Conservation (phyloP, 306 rosid genomes). For the Cucurbita pepo region DNA sequence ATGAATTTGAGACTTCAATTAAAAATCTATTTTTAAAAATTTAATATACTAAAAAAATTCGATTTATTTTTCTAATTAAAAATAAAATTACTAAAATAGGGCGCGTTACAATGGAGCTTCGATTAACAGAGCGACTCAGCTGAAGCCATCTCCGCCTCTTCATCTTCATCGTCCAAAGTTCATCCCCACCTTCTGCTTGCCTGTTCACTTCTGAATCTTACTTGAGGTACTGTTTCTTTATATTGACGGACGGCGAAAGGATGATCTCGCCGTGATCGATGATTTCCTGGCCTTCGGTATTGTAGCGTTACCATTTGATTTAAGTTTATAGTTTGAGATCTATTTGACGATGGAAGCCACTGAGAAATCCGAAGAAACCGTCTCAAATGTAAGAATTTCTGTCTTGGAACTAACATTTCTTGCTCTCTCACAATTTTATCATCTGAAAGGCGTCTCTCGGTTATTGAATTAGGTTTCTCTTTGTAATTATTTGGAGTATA, state of each 20-base stretch:
- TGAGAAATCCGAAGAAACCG: conserved; percentile 22
- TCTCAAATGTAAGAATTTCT: conserved; percentile 15
- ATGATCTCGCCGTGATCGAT: background rate
- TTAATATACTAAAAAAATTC: too few relatives aligned
- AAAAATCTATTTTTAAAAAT: too few relatives aligned
- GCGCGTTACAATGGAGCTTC: background rate
- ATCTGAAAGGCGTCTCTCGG: background rate
- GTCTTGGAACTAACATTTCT: background rate
- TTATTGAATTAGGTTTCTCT: conserved; percentile 2
- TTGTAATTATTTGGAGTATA: background rate
- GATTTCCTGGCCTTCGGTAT: background rate
- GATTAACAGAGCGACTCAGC: background rate
- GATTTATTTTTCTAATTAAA: too few relatives aligned
- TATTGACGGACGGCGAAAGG: background rate
- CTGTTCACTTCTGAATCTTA: background rate
- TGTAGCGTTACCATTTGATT: background rate
- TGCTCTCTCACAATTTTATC: background rate
- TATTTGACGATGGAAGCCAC: conserved; percentile 25
- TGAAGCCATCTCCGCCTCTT: background rate
- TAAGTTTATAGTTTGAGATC: background rate
- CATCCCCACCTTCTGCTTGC: background rate
- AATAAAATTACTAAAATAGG: too few relatives aligned
- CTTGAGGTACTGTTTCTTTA: background rate
- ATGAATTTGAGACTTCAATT: too few relatives aligned
- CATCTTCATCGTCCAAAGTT: background rate